phyloP scores from a whole-genome alignment of 345 rosid genomes.

The Syzygium oleosum region DNA sequence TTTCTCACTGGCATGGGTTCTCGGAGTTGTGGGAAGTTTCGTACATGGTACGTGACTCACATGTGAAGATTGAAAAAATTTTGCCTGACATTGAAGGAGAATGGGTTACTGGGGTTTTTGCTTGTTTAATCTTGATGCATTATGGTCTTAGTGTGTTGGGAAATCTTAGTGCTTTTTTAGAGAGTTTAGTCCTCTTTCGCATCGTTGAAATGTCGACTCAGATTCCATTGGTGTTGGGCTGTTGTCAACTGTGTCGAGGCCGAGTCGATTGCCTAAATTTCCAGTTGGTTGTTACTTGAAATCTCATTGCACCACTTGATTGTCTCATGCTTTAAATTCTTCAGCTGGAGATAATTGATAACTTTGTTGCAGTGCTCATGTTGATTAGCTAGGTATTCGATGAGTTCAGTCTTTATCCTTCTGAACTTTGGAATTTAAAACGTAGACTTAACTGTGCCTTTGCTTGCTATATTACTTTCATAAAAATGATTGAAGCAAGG shows the following conservation, averaged over 20 bases:
- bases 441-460: background rate
- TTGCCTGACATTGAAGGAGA: background rate
- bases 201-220: background rate
- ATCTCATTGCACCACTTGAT: background rate
- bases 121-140: background rate
- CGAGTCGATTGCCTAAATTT: background rate
- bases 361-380: background rate
- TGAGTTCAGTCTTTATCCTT: background rate
- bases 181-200: background rate
- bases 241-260: background rate
- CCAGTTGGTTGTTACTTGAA: background rate
- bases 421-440: background rate
- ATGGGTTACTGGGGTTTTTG: background rate
- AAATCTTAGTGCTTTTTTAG: background rate
- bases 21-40: background rate
- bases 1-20: background rate
- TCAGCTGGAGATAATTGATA: background rate
- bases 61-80: background rate
- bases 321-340: background rate
- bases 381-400: background rate
- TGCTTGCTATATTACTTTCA: background rate
- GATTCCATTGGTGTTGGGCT: background rate
- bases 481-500: background rate
- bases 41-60: background rate
- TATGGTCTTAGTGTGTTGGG: background rate